phyloP scores from a whole-genome alignment of 306 rosid genomes.

The Lotus japonicus region DNA sequence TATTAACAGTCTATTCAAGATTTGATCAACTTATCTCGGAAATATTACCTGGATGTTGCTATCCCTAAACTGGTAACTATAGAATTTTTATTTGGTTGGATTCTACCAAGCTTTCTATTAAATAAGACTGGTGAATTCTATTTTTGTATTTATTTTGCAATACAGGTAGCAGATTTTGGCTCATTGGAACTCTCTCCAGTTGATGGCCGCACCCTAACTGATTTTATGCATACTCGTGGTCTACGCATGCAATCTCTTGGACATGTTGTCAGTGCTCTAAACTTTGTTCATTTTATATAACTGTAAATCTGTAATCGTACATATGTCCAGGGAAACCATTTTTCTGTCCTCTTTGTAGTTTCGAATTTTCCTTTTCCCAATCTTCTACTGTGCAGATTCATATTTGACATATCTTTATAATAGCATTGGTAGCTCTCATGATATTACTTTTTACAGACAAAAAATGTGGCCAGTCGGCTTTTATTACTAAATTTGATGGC shows the following conservation, averaged over 20 bases:
- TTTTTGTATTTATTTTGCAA: conserved; percentile 26
- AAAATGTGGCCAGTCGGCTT: background rate
- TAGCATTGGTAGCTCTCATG: background rate
- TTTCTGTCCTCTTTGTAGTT: background rate
- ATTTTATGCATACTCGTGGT: conserved; percentile 99
- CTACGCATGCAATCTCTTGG: conserved; percentile 92
- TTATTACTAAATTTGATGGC: background rate
- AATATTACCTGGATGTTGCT: conserved; percentile 89
- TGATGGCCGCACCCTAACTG: conserved; percentile 97
- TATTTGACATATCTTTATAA: background rate
- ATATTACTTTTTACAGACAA: background rate
- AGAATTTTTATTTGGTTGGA: conserved; percentile 26
- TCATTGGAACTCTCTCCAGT: conserved; percentile 97
- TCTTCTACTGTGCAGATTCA: background rate
- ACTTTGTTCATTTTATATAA: conserved; percentile 4
- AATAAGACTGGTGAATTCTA: conserved; percentile 24
- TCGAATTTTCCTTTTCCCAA: background rate
- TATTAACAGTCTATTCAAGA: conserved; percentile 78
- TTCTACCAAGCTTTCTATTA: conserved; percentile 11
- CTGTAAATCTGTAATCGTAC: background rate
- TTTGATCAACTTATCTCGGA: conserved; percentile 62
- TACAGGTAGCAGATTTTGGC: conserved; percentile 98
- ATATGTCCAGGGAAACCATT: conserved; percentile 2
- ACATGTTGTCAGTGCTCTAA: conserved; percentile 73
- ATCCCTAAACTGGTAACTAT: conserved; percentile 93